Conservation (phyloP, 306 rosid genomes). For the Astragalus membranaceus region DNA sequence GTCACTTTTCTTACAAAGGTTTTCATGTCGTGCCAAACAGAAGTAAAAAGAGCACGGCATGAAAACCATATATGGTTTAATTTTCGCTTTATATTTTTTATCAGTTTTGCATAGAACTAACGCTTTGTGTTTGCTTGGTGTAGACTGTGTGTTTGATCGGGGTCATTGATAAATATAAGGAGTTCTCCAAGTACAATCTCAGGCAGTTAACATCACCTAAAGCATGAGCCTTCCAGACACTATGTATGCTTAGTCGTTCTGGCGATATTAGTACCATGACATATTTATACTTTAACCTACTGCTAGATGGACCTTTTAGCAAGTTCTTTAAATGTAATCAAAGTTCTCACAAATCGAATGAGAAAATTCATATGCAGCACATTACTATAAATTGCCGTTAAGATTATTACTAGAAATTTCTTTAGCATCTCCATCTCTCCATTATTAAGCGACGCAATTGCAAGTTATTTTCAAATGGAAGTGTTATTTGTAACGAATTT, state of each 20-base stretch:
- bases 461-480: too few relatives aligned
- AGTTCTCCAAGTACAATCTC: conserved; percentile 76
- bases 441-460: too few relatives aligned
- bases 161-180: conserved; percentile 71
- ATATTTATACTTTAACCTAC: background rate
- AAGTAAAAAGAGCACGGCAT: too few relatives aligned
- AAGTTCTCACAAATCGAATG: background rate
- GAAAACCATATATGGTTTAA: too few relatives aligned
- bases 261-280: background rate
- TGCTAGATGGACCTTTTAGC: background rate
- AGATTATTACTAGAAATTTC: background rate
- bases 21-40: background rate
- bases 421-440: background rate
- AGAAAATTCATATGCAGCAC: background rate
- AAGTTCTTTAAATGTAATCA: background rate
- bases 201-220: conserved; percentile 75
- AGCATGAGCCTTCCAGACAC: conserved; percentile 22
- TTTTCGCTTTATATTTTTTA: too few relatives aligned
- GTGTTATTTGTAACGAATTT: too few relatives aligned
- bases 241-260: background rate
- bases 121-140: background rate
- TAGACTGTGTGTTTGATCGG: conserved; percentile 98
- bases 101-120: conserved; percentile 6
- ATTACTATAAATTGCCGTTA: background rate
- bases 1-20: background rate